Percentiles rank a stretch among this genome's conserved stretches.
Conservation (phyloP, 2,329 filamentous ascomycete genomes). For the Sporothrix curviconia region DNA sequence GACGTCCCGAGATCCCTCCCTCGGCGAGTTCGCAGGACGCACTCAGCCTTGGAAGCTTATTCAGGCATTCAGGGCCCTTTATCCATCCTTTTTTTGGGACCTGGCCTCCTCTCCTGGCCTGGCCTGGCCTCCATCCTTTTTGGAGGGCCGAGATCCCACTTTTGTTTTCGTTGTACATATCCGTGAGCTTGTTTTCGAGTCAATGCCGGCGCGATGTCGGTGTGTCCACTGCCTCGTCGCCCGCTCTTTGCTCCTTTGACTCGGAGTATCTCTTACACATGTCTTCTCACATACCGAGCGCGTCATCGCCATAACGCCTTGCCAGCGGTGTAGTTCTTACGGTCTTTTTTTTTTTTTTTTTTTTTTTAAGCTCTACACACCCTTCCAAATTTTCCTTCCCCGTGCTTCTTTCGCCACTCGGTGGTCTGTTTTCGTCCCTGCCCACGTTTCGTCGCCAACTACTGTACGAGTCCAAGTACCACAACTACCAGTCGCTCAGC, state of each 20-base stretch:
- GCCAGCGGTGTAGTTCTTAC: background rate
- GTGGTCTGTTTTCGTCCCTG: conserved; percentile 1
- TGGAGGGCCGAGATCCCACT: too few relatives aligned
- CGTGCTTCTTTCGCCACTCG: background rate
- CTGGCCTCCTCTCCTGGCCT: background rate
- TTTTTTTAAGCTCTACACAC: too few relatives aligned
- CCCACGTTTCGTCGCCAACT: too few relatives aligned
- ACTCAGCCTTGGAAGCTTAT: conserved; percentile 2
- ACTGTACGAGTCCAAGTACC: too few relatives aligned
- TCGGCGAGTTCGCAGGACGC: background rate
- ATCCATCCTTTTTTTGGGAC: too few relatives aligned
- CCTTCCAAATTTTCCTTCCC: too few relatives aligned
- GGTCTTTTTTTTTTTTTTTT: background rate
- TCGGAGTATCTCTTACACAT: background rate
- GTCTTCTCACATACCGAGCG: background rate
- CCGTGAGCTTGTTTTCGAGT: background rate
- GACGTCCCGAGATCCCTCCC: background rate
- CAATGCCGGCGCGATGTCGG: background rate
- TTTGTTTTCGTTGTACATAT: background rate
- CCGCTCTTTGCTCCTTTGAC: background rate
- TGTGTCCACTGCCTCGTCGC: background rate
- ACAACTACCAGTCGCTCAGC: background rate
- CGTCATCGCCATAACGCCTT: background rate
- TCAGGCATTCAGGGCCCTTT: too few relatives aligned
- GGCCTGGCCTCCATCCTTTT: background rate